phyloP scores from a whole-genome alignment of 208 protist species.

The Trypanosoma avium region DNA sequence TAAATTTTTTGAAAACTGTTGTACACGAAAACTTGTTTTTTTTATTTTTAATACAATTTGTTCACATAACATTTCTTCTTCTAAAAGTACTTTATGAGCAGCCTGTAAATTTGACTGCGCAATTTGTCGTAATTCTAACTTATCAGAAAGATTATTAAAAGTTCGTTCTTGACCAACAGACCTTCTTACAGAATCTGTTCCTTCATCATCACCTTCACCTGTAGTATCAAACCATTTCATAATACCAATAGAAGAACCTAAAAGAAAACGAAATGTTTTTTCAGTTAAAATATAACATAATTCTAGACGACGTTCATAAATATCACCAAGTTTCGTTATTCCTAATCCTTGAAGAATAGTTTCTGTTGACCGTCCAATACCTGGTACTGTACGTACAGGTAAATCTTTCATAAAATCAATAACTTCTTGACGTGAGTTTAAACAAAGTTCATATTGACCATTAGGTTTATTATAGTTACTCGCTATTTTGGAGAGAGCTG shows the following conservation, averaged over 20 bases:
- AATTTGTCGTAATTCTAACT: slow-evolving; percentile 47
- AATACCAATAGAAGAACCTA: slow-evolving; percentile 48
- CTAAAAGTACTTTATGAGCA: slow-evolving; percentile 30
- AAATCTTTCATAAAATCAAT: slow-evolving; percentile 76
- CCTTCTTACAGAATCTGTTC: slow-evolving; percentile 35
- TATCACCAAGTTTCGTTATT: slow-evolving; percentile 49
- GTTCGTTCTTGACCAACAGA: slow-evolving; percentile 78
- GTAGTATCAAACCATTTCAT: slow-evolving; percentile 41
- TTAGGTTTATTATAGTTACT: slow-evolving; percentile 95
- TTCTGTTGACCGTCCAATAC: too few relatives aligned
- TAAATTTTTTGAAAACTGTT: slow-evolving; percentile 66
- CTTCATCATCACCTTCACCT: not conserved
- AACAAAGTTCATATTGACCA: slow-evolving; percentile 88
- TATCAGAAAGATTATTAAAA: slow-evolving; percentile 43
- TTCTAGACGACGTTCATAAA: slow-evolving; percentile 54
- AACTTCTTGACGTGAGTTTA: slow-evolving; percentile 76
- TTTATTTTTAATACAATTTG: slow-evolving; percentile 83
- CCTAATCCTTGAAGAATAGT: slow-evolving; percentile 41
- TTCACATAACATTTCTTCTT: slow-evolving; percentile 40
- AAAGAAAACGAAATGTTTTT: slow-evolving; percentile 69
- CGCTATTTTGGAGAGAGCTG: slow-evolving; percentile 88
- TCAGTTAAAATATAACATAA: slow-evolving; percentile 54
- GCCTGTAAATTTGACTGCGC: slow-evolving; percentile 37
- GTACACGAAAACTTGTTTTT: slow-evolving; percentile 58
- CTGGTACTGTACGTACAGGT: slow-evolving; percentile 74